Percentiles rank a stretch among this genome's conserved stretches.
These are phyloP conservation scores for Chrysanthemum seticuspe DNA, from an alignment of 129 eudicot species.

Conservation along the genomic window DNA sequence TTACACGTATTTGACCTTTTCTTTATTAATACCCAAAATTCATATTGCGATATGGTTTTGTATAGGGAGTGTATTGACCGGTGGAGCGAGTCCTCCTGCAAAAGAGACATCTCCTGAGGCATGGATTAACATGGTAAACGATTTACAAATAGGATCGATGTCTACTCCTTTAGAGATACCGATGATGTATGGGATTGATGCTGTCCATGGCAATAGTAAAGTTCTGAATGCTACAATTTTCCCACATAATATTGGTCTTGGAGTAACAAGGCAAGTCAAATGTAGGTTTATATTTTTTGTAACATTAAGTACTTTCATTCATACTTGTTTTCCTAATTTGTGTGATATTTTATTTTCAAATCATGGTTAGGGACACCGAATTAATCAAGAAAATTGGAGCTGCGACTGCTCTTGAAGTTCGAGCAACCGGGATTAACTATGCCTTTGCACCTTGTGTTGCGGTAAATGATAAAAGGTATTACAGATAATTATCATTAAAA, in stretches of 20 bases:
- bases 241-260: slow-evolving; percentile 86
- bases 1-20: not conserved
- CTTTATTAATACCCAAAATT: not conserved
- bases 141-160: slow-evolving; percentile 64
- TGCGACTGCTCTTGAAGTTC: slow-evolving; percentile 81
- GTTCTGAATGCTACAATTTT: slow-evolving; percentile 80
- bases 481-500: not conserved
- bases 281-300: not conserved
- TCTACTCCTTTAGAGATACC: slow-evolving; percentile 82
- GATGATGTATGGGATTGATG: slow-evolving; percentile 91
- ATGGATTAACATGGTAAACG: slow-evolving; percentile 84
- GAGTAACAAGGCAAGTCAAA: slow-evolving; percentile 74
- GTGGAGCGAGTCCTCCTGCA: slow-evolving; percentile 82
- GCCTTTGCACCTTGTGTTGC: slow-evolving; percentile 92
- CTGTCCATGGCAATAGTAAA: slow-evolving; percentile 84
- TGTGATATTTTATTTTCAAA: not conserved
- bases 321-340: not conserved
- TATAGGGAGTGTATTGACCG: slow-evolving; percentile 78
- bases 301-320: not conserved
- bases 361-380: slow-evolving; percentile 56
- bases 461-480: slow-evolving; percentile 32
- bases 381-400: slow-evolving; percentile 74
- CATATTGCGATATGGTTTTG: not conserved
- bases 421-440: slow-evolving; percentile 85
- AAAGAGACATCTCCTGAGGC: slow-evolving; percentile 55